Evolutionary conservation across 1,284 basidiomycete genomes (phyloP).

Genomic region (Afroboletus lepidellus): DNA sequence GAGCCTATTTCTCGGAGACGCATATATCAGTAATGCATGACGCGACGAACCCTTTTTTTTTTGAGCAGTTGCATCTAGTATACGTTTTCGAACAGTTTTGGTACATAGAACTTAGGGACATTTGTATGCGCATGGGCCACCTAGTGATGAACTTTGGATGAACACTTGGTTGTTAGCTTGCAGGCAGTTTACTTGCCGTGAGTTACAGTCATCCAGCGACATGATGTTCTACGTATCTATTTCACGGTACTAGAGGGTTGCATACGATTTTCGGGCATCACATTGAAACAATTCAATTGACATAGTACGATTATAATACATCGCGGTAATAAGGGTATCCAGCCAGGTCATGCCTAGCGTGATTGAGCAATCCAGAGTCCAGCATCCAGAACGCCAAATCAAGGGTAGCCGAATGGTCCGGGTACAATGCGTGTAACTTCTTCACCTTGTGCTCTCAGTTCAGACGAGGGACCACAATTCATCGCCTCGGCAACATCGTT

Average conservation of each 20-base stretch:
- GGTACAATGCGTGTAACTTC: constrained; percentile 3
- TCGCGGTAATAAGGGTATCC: not conserved
- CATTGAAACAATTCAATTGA: not conserved
- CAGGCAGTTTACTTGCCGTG: no score
- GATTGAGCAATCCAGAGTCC: constrained; percentile 5
- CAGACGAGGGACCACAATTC: constrained; percentile 20
- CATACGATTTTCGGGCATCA: not conserved
- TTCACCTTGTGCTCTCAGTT: constrained; percentile 27
- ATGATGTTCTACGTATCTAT: no score
- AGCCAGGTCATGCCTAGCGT: not conserved
- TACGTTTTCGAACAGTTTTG: not conserved
- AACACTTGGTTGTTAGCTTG: not conserved
- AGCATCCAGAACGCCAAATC: not conserved
- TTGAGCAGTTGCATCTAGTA: constrained; percentile 9
- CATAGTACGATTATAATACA: no score
- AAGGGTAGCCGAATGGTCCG: not conserved
- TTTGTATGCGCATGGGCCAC: not conserved
- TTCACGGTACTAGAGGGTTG: no score
- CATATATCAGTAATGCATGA: constrained; percentile 13
- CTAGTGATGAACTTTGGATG: not conserved
- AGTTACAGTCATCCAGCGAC: no score
- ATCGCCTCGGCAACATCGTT: constrained; percentile 6
- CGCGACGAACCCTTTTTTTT: constrained; percentile 4
- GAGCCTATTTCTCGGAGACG: not conserved
- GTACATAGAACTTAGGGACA: constrained; percentile 7